Percentiles rank a stretch among this genome's conserved stretches.
Evolutionary conservation across 1,284 basidiomycete species (phyloP).

Genomic region (Heterobasidion parviporum): DNA sequence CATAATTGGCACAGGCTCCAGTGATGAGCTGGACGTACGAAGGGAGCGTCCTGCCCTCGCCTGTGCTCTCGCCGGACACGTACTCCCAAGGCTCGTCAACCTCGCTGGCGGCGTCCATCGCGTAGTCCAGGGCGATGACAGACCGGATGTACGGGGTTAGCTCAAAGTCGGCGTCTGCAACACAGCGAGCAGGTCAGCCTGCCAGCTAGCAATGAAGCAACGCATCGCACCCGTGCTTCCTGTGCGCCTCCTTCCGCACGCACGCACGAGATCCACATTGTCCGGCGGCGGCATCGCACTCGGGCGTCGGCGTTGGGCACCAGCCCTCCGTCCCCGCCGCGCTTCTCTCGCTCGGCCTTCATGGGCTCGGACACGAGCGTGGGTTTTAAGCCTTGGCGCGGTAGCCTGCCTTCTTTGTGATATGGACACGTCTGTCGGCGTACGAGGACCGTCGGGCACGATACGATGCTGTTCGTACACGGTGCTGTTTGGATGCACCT

Average conservation of each 20-base stretch:
- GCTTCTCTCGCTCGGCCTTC: constrained; percentile 9
- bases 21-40: constrained; percentile 35
- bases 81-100: constrained; percentile 53
- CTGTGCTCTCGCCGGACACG: constrained; percentile 32
- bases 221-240: neutral
- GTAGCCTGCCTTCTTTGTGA: constrained; percentile 29
- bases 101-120: constrained; percentile 20
- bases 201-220: too few relatives aligned
- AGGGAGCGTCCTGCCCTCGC: constrained; percentile 18
- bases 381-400: constrained; percentile 27
- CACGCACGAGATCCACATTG: constrained; percentile 4
- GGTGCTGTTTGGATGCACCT: too few relatives aligned
- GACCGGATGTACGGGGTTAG: constrained; percentile 38
- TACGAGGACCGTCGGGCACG: too few relatives aligned
- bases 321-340: constrained; percentile 9
- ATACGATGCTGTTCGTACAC: too few relatives aligned
- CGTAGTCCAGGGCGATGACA: constrained; percentile 49
- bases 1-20: too few relatives aligned
- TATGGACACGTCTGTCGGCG: too few relatives aligned
- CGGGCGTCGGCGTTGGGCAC: neutral
- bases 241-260: constrained; percentile 20
- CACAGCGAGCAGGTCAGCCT: too few relatives aligned
- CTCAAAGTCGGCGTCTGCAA: constrained; percentile 37
- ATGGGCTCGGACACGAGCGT: constrained; percentile 7
- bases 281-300: neutral